A percentile compares a stretch with the other conserved stretches of the same genome.
These are phyloP conservation scores for Colletotrichum echinochloae DNA, from an alignment of 2,329 filamentous ascomycete species.

Conservation along the genomic window DNA sequence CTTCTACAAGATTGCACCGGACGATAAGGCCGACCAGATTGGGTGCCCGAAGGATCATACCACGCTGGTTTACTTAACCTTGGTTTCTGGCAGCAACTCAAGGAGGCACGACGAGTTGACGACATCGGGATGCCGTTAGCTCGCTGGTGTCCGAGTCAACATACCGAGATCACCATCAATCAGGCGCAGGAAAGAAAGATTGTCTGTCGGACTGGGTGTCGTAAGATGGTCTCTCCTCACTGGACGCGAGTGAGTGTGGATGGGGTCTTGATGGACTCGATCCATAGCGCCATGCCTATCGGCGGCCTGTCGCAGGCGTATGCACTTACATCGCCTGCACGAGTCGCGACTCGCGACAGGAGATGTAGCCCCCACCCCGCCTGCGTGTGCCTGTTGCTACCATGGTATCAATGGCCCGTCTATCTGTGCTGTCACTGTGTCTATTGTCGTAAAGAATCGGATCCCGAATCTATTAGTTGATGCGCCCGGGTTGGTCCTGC, in stretches of 20 bases:
- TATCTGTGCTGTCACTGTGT: background rate
- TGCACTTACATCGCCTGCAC: slow-evolving; percentile 30
- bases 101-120: background rate
- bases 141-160: slow-evolving; percentile 18
- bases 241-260: slow-evolving; percentile 1
- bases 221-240: background rate
- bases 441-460: background rate
- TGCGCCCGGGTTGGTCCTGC: background rate
- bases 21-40: background rate
- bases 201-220: background rate
- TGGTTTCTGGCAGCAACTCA: background rate
- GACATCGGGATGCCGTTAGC: slow-evolving; percentile 20
- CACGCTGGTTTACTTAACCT: slow-evolving; percentile 3
- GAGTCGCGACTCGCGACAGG: slow-evolving; percentile 33
- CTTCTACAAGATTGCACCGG: background rate
- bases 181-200: background rate
- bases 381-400: background rate
- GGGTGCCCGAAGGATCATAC: slow-evolving; percentile 9
- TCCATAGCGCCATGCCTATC: slow-evolving; percentile 7
- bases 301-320: slow-evolving; percentile 25
- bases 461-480: background rate
- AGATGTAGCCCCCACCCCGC: background rate
- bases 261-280: slow-evolving; percentile 8
- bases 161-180: background rate
- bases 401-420: background rate